phyloP scores from a whole-genome alignment of 805 yeast species.

The Metschnikowia peoriensis region DNA sequence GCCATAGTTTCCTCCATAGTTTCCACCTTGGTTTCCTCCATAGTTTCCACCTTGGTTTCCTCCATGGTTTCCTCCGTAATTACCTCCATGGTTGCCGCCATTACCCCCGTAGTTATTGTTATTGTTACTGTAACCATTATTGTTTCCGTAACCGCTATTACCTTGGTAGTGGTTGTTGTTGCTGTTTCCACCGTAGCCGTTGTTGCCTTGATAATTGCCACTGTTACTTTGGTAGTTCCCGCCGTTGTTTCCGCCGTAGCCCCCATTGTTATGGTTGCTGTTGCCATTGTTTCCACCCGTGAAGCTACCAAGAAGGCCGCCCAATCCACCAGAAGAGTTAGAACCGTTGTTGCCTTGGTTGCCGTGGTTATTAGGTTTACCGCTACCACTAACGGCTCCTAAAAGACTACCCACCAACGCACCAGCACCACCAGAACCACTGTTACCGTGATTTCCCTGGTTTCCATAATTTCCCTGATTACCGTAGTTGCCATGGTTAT shows the following conservation, averaged over 20 bases:
- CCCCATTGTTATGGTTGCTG: constrained; percentile 29
- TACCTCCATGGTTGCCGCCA: constrained; percentile 33
- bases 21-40: constrained; percentile 8
- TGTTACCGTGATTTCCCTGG: constrained; percentile 2
- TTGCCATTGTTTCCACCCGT: constrained; percentile 22
- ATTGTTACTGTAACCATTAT: constrained; percentile 33
- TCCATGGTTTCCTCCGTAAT: constrained; percentile 12
- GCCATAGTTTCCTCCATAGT: constrained; percentile 5
- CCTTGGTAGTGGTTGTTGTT: constrained; percentile 19
- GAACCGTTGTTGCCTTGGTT: constrained; percentile 31
- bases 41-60: constrained; percentile 3
- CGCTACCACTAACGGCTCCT: constrained; percentile 11
- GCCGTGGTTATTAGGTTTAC: constrained; percentile 1
- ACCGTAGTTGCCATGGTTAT: constrained; percentile 2
- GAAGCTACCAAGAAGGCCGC: constrained; percentile 25
- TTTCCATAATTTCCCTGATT: constrained; percentile 12
- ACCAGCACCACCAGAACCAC: constrained; percentile 7
- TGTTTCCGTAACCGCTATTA: constrained; percentile 27
- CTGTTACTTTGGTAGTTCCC: not conserved
- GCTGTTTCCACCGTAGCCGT: not conserved
- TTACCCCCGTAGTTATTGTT: constrained; percentile 23
- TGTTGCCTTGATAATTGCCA: not conserved
- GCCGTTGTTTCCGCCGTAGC: constrained; percentile 3
- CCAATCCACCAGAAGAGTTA: constrained; percentile 23
- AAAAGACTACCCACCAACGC: constrained; percentile 13